Base-by-base conservation (phyloP, 495 filamentous ascomycete species). In the Hyaloscypha hepaticicola region DNA sequence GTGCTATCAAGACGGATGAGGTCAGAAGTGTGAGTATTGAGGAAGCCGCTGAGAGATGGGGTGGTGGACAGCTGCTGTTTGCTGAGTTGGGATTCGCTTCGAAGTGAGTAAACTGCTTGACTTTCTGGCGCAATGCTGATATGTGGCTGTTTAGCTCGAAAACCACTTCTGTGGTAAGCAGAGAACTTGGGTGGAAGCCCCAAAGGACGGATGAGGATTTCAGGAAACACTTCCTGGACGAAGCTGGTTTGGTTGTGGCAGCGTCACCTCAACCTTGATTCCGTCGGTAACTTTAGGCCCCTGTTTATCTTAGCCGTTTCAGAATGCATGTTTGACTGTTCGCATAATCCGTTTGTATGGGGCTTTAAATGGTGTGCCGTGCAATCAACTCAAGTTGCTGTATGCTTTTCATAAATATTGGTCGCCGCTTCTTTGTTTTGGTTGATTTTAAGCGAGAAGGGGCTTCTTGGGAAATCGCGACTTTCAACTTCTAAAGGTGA, bases 21-120 rank as follows among this genome's bases (percentile, higher is more conserved):
- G 31, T 33, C 7, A 33, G 12, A 7, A 33, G 31, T 6, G 31
- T 33, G 6, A 12, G 12, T 33, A 33, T 1, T 12, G 12, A 7
- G 6, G 31, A 33, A 45, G 73, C 68, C 14, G 76, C 73, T 22
- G 66, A 72, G 67, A 63, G 62, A 55, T 58, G 70, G 26, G 49
- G 63, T 2, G 67, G 61, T 56, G 67, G 66, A 5, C 64, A 69
- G 48, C 61, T 69, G 29, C 53, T 67, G 14, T 3, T 75, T 6
- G 61, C 70, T 8, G 80, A 83, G 71, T 56, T 80, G 34, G 69
- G 66, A 3, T 73, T 79, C 45, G 73, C 74, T 59, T 22, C 69
- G 66, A n/a, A 75, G 77, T 69, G 65, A 58, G 62, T 69, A 45
- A n/a, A 62, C n/a, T 26, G 21, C 22, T 24, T 25, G 24, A 7